Evolutionary conservation across 345 rosid genomes (phyloP).

Genomic region (Populus davidiana): DNA sequence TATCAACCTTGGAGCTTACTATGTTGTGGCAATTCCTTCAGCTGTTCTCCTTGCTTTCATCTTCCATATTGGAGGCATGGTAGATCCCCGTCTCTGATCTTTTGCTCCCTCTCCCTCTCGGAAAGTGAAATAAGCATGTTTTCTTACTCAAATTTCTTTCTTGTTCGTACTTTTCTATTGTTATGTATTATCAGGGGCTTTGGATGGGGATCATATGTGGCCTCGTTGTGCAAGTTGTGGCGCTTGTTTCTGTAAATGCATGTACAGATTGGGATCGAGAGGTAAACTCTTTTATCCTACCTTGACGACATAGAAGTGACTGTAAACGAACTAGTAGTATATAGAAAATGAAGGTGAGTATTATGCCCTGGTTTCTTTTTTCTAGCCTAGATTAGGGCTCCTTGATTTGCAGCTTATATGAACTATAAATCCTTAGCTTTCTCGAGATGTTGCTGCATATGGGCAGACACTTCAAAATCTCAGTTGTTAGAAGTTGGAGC

Average conservation of each 20-base stretch:
- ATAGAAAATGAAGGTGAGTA: neutral
- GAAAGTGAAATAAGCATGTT: neutral
- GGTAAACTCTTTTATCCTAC: conserved; percentile 13
- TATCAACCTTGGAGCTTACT: conserved; percentile 54
- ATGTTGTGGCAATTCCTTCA: conserved; percentile 43
- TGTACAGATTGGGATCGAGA: conserved; percentile 40
- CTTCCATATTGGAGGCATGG: conserved; percentile 40
- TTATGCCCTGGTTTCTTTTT: neutral
- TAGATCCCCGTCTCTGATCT: neutral
- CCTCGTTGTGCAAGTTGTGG: conserved; percentile 31
- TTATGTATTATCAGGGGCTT: conserved; percentile 32
- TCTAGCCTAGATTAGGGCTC: neutral
- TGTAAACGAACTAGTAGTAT: neutral
- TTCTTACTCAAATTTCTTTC: neutral
- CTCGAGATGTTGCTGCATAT: neutral
- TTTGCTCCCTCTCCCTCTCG: neutral
- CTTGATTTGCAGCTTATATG: neutral
- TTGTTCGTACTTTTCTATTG: too few relatives aligned
- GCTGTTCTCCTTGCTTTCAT: conserved; percentile 41
- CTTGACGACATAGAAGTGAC: too few relatives aligned
- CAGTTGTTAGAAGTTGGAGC: neutral
- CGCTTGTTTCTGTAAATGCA: conserved; percentile 38
- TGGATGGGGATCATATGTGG: conserved; percentile 56
- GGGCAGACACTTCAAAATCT: neutral
- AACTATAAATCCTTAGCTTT: neutral